These are phyloP conservation scores for Strigomonas galati DNA, from an alignment of 208 protist species.

Conservation along the genomic window DNA sequence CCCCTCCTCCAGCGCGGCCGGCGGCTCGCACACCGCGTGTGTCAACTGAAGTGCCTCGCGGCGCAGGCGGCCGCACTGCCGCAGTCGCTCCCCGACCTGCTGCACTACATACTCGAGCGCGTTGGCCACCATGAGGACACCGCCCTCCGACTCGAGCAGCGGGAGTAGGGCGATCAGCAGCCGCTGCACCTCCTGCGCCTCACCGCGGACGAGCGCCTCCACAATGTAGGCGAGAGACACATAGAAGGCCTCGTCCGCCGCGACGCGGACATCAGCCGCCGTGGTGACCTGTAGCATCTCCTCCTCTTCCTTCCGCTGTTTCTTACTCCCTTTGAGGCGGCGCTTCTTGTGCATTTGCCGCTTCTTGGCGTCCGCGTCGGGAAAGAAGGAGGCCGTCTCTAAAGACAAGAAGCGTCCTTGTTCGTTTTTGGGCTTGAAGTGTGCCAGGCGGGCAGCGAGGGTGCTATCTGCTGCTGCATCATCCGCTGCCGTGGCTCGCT, in stretches of 20 bases:
- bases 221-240: slow-evolving; percentile 29
- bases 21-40: slow-evolving; percentile 10
- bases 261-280: slow-evolving; percentile 2
- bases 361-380: not conserved
- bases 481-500: no score
- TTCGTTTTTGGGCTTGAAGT: no score
- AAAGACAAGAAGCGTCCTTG: not conserved
- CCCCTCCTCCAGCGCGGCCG: slow-evolving; percentile 22
- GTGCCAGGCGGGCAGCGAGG: not conserved
- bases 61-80: slow-evolving; percentile 14
- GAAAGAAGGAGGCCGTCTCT: slow-evolving; percentile 3
- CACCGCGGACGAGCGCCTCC: slow-evolving; percentile 42
- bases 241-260: slow-evolving; percentile 29
- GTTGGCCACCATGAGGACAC: slow-evolving; percentile 31
- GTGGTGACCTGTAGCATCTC: not conserved
- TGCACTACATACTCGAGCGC: slow-evolving; percentile 28
- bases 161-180: slow-evolving; percentile 29
- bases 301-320: not conserved
- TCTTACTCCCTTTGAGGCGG: not conserved
- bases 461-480: no score
- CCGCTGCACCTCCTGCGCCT: slow-evolving; percentile 20
- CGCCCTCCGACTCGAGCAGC: slow-evolving; percentile 36
- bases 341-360: no score
- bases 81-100: slow-evolving; percentile 11
- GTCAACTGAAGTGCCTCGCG: slow-evolving; percentile 12